Conservation (phyloP, 208 protist species). For the Giardia duodenalis region DNA sequence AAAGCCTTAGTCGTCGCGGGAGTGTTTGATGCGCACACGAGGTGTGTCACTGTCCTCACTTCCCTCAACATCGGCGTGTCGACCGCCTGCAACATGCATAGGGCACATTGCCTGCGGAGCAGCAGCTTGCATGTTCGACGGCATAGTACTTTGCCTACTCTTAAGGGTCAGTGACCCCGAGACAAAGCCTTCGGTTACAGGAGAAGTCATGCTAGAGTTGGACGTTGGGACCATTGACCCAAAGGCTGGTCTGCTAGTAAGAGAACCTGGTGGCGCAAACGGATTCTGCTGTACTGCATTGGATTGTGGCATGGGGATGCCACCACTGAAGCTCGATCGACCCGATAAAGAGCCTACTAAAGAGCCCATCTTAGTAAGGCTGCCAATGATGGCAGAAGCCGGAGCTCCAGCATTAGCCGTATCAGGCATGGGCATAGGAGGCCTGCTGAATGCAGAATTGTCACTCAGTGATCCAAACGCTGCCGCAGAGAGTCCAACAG, state of each 20-base stretch:
- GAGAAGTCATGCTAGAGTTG: background rate
- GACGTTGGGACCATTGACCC: background rate
- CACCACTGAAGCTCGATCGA: no score
- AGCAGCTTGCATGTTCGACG: background rate
- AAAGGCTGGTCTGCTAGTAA: background rate
- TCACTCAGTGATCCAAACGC: background rate
- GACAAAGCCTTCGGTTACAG: background rate
- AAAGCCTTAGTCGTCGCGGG: background rate
- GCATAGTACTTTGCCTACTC: background rate
- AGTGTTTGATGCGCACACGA: background rate
- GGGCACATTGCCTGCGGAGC: background rate
- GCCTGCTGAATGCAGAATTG: background rate
- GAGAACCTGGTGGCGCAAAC: background rate
- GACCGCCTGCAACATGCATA: no score
- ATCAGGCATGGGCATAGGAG: background rate
- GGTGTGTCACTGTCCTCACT: background rate
- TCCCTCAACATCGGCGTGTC: background rate
- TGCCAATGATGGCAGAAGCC: no score
- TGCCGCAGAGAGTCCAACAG: background rate
- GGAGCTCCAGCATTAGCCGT: no score
- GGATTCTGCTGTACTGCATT: background rate
- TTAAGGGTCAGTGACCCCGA: slow-evolving; percentile 2
- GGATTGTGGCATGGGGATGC: no score
- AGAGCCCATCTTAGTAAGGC: no score
- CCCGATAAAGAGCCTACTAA: no score